Conservation (phyloP, 75 land plant species). For the Cupressus sempervirens region DNA sequence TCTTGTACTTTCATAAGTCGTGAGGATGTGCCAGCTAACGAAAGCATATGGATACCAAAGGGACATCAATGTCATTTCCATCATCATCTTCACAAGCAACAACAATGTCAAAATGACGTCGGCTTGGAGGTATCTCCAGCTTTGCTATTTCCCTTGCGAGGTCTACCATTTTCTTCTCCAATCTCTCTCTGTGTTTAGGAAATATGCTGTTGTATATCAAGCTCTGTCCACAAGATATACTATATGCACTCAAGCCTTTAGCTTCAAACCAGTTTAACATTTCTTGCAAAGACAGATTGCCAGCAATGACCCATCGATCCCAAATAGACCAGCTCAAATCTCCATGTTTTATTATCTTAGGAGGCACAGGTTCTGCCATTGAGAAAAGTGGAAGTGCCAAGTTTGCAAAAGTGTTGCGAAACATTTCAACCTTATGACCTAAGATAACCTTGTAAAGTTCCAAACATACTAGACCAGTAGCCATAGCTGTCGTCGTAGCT, state of each 20-base stretch:
- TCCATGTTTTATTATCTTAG: constrained; percentile 62
- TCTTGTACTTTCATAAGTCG: not conserved
- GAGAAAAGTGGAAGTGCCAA: constrained; percentile 86
- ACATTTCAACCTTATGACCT: constrained; percentile 69
- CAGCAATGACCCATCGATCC: constrained; percentile 80
- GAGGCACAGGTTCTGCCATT: constrained; percentile 93
- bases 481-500: constrained; percentile 96
- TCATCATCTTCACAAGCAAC: constrained; percentile 96
- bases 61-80: constrained; percentile 83
- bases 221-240: constrained; percentile 81
- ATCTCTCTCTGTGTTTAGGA: constrained; percentile 71
- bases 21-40: constrained; percentile 7
- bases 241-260: constrained; percentile 79
- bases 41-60: constrained; percentile 76
- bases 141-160: constrained; percentile 75
- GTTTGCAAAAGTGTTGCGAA: constrained; percentile 85
- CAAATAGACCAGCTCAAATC: constrained; percentile 85
- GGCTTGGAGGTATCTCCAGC: constrained; percentile 56
- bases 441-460: constrained; percentile 84
- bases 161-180: constrained; percentile 70
- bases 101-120: constrained; percentile 78
- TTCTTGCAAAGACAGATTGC: constrained; percentile 63
- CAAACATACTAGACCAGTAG: constrained; percentile 88
- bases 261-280: constrained; percentile 67
- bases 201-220: constrained; percentile 84